These are phyloP conservation scores for Dichomitus squalens DNA, from an alignment of 1,284 basidiomycete genomes.

Conservation along the genomic window DNA sequence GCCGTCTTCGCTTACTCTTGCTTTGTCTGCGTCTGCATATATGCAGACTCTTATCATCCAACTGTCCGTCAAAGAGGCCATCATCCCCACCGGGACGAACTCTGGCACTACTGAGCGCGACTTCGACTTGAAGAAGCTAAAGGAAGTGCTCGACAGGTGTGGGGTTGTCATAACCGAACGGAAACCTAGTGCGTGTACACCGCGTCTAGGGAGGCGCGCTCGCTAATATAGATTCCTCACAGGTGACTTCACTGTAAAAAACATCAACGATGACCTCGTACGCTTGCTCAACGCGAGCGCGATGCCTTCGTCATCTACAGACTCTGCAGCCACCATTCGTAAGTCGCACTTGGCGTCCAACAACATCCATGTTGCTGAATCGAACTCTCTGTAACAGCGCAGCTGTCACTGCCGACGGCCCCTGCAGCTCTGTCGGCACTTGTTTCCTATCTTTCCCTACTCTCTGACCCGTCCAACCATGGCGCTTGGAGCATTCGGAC, in stretches of 20 bases:
- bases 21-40: background rate
- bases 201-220: background rate
- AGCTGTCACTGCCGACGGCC: conserved; percentile 79
- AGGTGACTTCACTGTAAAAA: conserved; percentile 87
- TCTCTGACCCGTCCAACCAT: conserved; percentile 84
- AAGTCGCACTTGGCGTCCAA: conserved; percentile 24
- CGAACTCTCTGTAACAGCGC: conserved; percentile 44
- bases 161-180: conserved; percentile 90
- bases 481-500: conserved; percentile 81
- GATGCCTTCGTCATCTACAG: conserved; percentile 44
- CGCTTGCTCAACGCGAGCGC: conserved; percentile 66
- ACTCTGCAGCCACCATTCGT: conserved; percentile 52
- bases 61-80: conserved; percentile 94
- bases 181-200: conserved; percentile 68
- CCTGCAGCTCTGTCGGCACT: conserved; percentile 84
- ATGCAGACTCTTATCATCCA: conserved; percentile 91
- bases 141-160: conserved; percentile 86
- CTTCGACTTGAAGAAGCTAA: conserved; percentile 85
- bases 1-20: background rate
- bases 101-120: conserved; percentile 78
- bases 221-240: background rate
- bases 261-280: conserved; percentile 84
- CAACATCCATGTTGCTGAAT: background rate
- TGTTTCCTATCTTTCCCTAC: conserved; percentile 81
- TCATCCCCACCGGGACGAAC: conserved; percentile 68